Conservation (phyloP, 2,329 filamentous ascomycete species). For the Camillea tinctor region DNA sequence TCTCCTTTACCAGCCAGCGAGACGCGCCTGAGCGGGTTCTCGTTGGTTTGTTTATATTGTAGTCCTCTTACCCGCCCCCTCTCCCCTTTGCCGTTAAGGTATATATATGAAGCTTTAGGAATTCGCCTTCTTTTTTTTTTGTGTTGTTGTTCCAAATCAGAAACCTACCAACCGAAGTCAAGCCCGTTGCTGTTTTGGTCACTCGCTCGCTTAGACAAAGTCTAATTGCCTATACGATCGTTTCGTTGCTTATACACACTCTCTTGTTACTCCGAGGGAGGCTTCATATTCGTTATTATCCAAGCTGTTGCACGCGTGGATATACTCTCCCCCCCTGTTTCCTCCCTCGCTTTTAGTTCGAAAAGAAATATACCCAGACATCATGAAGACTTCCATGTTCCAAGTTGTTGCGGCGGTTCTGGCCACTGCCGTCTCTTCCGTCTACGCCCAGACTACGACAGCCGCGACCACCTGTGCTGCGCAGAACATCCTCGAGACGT, state of each 20-base stretch:
- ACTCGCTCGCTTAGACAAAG: neutral
- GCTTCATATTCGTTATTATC: no score
- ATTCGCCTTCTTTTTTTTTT: slow-evolving; percentile 10
- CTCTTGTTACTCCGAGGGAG: no score
- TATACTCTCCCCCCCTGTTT: neutral
- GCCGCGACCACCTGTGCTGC: slow-evolving; percentile 30
- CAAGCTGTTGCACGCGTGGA: neutral
- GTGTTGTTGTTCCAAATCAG: neutral
- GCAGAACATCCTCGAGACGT: slow-evolving; percentile 37
- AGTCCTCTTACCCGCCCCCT: no score
- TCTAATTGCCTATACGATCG: neutral
- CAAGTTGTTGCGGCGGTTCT: slow-evolving; percentile 27
- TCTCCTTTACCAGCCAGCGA: slow-evolving; percentile 3
- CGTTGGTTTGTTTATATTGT: neutral
- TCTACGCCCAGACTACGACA: slow-evolving; percentile 13
- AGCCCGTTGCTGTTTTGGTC: neutral
- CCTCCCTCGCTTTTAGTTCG: neutral
- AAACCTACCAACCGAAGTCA: neutral
- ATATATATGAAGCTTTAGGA: slow-evolving; percentile 6
- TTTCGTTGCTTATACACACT: no score
- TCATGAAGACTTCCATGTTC: slow-evolving; percentile 23
- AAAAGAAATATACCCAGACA: slow-evolving; percentile 2
- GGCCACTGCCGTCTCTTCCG: slow-evolving; percentile 25
- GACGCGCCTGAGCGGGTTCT: slow-evolving; percentile 6
- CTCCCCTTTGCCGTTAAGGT: slow-evolving; percentile 3